phyloP scores from a whole-genome alignment of 2,329 filamentous ascomycete genomes.

The Colletotrichum falcatum region DNA sequence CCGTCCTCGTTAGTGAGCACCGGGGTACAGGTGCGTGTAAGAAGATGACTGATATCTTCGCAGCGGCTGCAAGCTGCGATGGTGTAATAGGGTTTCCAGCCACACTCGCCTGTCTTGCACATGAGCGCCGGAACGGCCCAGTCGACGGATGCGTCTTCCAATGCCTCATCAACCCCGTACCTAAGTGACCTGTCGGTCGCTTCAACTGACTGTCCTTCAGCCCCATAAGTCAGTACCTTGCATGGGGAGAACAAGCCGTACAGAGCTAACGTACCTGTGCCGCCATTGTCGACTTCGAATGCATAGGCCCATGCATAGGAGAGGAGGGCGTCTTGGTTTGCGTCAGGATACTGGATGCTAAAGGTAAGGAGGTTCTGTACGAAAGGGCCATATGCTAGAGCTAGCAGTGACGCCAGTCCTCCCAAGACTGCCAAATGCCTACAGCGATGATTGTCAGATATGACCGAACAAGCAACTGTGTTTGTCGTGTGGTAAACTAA shows the following conservation, averaged over 20 bases:
- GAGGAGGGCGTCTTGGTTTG: not conserved
- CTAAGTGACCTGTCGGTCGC: not conserved
- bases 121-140: not conserved
- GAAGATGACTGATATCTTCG: not conserved
- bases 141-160: not conserved
- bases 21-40: not conserved
- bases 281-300: not conserved
- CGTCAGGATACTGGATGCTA: not conserved
- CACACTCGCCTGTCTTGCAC: not conserved
- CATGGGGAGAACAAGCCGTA: not conserved
- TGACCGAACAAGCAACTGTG: not conserved
- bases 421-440: conserved; percentile 33
- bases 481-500: not conserved
- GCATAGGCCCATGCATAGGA: not conserved
- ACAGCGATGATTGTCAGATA: not conserved
- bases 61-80: conserved; percentile 3
- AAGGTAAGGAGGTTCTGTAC: conserved; percentile 27
- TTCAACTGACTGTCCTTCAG: not conserved
- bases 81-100: not conserved
- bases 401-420: conserved; percentile 28
- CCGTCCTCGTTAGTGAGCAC: not conserved
- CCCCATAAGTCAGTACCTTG: not conserved
- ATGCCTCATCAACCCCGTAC: not conserved
- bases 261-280: not conserved
- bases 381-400: conserved; percentile 33